A percentile compares a stretch with the other conserved stretches of the same genome.
Evolutionary conservation across 371 early-diverging fungal genomes (phyloP).

Genomic region (Synchytrium microbalum): DNA sequence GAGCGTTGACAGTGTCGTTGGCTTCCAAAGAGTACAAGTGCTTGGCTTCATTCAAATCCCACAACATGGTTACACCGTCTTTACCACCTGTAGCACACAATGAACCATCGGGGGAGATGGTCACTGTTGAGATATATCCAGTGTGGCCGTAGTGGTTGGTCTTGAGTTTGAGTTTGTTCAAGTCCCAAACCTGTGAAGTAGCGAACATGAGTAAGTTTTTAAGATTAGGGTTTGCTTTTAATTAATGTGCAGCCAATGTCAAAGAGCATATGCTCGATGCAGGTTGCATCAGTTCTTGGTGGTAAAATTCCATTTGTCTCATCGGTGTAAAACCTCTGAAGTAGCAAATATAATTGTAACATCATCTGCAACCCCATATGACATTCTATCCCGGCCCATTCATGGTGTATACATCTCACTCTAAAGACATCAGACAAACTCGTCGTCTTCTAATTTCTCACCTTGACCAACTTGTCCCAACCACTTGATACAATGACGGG

Average conservation of each 20-base stretch:
- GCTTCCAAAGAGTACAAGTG: slow-evolving; percentile 98
- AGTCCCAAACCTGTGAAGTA: slow-evolving; percentile 89
- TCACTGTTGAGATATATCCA: slow-evolving; percentile 95
- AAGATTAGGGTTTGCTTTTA: slow-evolving; percentile 14
- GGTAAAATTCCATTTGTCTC: slow-evolving; percentile 48
- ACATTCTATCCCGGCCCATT: no score
- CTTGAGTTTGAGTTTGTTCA: slow-evolving; percentile 93
- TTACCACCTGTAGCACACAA: slow-evolving; percentile 99
- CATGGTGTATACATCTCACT: no score
- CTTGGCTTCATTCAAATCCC: slow-evolving; percentile 99
- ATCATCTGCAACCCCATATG: slow-evolving; percentile 18
- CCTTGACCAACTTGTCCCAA: slow-evolving; percentile 99
- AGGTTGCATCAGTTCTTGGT: slow-evolving; percentile 27
- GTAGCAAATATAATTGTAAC: slow-evolving; percentile 51
- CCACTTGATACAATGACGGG: slow-evolving; percentile 95
- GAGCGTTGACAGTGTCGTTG: slow-evolving; percentile 90
- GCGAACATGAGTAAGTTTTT: slow-evolving; percentile 25
- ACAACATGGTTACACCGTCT: slow-evolving; percentile 97
- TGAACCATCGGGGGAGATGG: slow-evolving; percentile 99
- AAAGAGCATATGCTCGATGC: no score
- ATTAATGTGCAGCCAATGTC: no score
- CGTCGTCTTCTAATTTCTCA: no score
- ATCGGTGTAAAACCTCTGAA: slow-evolving; percentile 52
- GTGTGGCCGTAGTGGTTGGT: slow-evolving; percentile 98
- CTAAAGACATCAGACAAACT: no score